Evolutionary conservation across 768 basidiomycete species (phyloP).

Genomic region (Leccinum imitatum): DNA sequence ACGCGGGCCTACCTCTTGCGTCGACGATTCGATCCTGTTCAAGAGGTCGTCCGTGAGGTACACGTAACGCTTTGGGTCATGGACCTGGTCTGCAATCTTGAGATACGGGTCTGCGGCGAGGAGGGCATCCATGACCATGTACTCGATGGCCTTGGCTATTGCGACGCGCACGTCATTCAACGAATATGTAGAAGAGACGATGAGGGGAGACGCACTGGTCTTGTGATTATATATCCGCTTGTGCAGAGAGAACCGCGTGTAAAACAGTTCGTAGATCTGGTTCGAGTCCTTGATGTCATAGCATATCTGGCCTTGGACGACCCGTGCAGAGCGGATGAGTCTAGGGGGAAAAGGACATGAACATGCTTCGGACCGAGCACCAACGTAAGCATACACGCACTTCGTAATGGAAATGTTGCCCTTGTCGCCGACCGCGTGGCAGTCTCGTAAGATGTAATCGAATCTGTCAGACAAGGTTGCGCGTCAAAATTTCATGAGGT

Average conservation of each 20-base stretch:
- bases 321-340: conserved; percentile 71
- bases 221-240: conserved; percentile 85
- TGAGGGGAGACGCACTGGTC: conserved; percentile 36
- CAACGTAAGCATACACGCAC: conserved; percentile 20
- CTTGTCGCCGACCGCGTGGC: conserved; percentile 66
- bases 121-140: conserved; percentile 84
- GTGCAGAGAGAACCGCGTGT: conserved; percentile 75
- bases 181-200: too few relatives aligned
- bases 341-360: conserved; percentile 33
- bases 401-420: conserved; percentile 51
- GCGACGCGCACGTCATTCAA: not conserved
- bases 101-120: conserved; percentile 63
- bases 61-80: conserved; percentile 58
- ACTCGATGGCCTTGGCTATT: conserved; percentile 72
- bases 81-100: conserved; percentile 55
- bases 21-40: conserved; percentile 54
- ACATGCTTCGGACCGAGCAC: not conserved
- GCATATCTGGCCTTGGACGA: conserved; percentile 72
- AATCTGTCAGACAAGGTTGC: conserved; percentile 47
- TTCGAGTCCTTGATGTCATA: conserved; percentile 83
- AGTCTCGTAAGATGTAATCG: conserved; percentile 80
- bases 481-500: not conserved
- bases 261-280: conserved; percentile 70
- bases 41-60: conserved; percentile 70
- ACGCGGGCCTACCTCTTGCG: conserved; percentile 26